Evolutionary conservation across 2,329 filamentous ascomycete species (phyloP).

Genomic region (Colletotrichum sp.): DNA sequence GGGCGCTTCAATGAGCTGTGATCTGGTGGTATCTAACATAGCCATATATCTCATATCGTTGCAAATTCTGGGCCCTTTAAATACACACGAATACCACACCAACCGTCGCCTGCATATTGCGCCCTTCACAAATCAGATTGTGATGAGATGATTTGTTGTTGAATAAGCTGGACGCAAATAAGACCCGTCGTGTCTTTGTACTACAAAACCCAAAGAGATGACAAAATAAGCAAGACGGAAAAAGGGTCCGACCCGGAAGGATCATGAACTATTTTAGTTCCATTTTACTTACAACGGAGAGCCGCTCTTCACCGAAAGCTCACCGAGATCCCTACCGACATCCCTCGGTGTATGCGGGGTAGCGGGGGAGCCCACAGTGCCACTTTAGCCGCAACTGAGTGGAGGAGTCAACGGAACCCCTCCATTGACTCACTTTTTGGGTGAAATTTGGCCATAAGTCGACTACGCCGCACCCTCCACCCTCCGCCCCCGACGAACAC

Average conservation of each 20-base stretch:
- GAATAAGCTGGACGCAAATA: neutral
- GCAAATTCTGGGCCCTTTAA: fast-evolving
- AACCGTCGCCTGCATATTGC: neutral
- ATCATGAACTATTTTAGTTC: neutral
- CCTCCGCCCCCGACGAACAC: neutral
- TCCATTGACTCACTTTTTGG: slow-evolving; percentile 4
- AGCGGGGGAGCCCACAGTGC: slow-evolving; percentile 5
- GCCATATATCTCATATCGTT: neutral
- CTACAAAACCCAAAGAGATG: neutral
- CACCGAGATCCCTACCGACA: neutral
- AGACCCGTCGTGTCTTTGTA: neutral
- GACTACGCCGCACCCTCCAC: neutral
- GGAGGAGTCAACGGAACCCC: neutral
- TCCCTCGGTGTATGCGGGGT: slow-evolving; percentile 16
- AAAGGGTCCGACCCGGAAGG: neutral
- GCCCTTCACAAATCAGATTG: neutral
- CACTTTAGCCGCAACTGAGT: neutral
- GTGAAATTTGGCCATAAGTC: neutral
- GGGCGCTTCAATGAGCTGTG: too few species aligned
- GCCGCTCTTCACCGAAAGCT: neutral
- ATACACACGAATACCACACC: neutral
- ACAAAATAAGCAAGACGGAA: neutral
- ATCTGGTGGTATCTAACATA: too few species aligned
- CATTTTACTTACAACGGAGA: neutral
- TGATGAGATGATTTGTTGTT: neutral